Evolutionary conservation across 2,329 filamentous ascomycete genomes (phyloP).

Genomic region (Cercospora janseana): DNA sequence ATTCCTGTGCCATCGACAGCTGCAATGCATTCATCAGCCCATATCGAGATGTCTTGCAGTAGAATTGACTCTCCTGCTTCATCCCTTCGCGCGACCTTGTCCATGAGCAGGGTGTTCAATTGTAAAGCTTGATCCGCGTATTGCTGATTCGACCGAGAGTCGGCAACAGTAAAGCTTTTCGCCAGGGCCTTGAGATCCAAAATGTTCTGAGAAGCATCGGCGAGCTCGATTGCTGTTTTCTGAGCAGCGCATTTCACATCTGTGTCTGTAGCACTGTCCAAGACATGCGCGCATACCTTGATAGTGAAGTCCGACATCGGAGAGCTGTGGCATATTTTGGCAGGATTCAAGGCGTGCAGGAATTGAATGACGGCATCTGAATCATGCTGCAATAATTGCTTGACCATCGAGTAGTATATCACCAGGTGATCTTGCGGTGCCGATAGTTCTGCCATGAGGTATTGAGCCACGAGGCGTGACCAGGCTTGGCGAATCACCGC

Average conservation of each 20-base stretch:
- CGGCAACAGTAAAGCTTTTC: neutral
- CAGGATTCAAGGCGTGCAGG: slow-evolving; percentile 15
- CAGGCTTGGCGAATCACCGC: slow-evolving; percentile 24
- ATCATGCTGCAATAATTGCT: slow-evolving; percentile 19
- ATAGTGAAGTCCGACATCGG: slow-evolving; percentile 10
- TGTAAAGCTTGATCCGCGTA: slow-evolving; percentile 27
- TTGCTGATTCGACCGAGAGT: slow-evolving; percentile 18
- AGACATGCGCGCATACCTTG: slow-evolving; percentile 15
- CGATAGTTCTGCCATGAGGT: slow-evolving; percentile 7
- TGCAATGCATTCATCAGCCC: slow-evolving; percentile 19
- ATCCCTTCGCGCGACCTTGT: neutral
- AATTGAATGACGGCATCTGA: slow-evolving; percentile 24
- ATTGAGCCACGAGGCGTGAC: slow-evolving; percentile 21
- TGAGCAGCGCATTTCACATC: slow-evolving; percentile 21
- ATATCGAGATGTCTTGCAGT: slow-evolving; percentile 9
- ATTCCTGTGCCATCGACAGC: slow-evolving; percentile 29
- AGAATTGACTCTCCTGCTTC: neutral
- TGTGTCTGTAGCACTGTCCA: slow-evolving; percentile 3
- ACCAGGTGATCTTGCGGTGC: slow-evolving; percentile 4
- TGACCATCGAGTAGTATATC: neutral
- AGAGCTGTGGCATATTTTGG: neutral
- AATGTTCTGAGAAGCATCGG: neutral
- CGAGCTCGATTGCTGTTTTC: slow-evolving; percentile 4
- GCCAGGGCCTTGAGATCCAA: neutral
- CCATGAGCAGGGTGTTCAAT: slow-evolving; percentile 21